These are phyloP conservation scores for Cephalotrichum gorgonifer DNA, from an alignment of 2,329 filamentous ascomycete species.

Conservation along the genomic window DNA sequence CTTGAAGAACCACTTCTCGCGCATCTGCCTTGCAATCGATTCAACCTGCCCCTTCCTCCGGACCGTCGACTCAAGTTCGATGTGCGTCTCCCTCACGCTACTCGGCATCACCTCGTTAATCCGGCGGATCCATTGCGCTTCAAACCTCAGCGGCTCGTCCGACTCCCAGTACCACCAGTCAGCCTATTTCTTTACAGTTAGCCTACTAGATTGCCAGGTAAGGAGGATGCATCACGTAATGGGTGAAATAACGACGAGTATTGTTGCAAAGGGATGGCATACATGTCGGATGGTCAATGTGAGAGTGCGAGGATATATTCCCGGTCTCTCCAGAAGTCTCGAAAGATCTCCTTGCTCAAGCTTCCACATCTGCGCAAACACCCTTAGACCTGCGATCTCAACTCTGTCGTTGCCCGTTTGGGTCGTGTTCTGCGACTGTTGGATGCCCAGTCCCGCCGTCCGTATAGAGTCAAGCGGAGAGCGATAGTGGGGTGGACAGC, in stretches of 20 bases:
- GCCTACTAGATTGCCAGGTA: no score
- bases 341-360: conserved; percentile 20
- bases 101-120: conserved; percentile 14
- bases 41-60: conserved; percentile 33
- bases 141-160: conserved; percentile 23
- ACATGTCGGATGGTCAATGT: conserved; percentile 17
- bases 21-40: conserved; percentile 26
- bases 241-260: no score
- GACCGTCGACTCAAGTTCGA: conserved; percentile 37
- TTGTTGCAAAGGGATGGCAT: no score
- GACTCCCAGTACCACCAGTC: conserved; percentile 37
- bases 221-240: no score
- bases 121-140: conserved; percentile 23
- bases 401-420: conserved; percentile 11
- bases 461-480: conserved; percentile 16
- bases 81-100: conserved; percentile 24
- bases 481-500: conserved; percentile 20
- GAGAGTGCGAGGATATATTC: conserved; percentile 9
- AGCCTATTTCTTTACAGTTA: no score
- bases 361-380: conserved; percentile 31
- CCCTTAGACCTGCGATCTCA: conserved; percentile 20
- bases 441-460: background rate
- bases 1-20: conserved; percentile 22
- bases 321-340: conserved; percentile 13
- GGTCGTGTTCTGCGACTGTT: conserved; percentile 7